phyloP scores from a whole-genome alignment of 2,329 filamentous ascomycete genomes.

The Colletotrichum siamense region DNA sequence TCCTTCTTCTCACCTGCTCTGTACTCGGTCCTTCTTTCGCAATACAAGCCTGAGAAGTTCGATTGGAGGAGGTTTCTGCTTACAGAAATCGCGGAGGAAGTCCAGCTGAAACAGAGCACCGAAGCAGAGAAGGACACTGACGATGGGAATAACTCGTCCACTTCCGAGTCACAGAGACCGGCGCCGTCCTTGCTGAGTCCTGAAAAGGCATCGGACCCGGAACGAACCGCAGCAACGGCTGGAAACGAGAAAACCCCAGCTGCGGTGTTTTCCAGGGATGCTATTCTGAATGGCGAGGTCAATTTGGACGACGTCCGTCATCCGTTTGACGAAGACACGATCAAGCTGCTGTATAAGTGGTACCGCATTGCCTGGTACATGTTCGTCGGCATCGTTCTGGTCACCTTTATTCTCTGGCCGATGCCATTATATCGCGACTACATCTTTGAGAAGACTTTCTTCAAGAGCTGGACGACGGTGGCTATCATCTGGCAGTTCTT shows the following conservation, averaged over 20 bases:
- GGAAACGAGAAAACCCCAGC: neutral
- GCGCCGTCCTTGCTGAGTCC: neutral
- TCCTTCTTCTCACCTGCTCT: neutral
- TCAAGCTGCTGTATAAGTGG: neutral
- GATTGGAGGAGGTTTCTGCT: neutral
- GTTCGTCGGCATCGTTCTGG: neutral
- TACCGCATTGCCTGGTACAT: neutral
- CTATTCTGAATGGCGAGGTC: neutral
- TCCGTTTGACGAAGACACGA: neutral
- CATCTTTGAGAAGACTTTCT: slow-evolving; percentile 54
- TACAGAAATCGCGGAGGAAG: neutral
- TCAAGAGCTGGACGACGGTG: slow-evolving; percentile 54
- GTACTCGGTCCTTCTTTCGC: neutral
- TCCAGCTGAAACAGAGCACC: neutral
- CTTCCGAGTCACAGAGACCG: neutral
- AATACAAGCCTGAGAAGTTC: neutral
- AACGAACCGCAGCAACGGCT: neutral
- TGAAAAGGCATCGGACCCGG: neutral
- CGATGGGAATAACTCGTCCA: neutral
- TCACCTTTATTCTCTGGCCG: slow-evolving; percentile 45
- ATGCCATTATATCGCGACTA: slow-evolving; percentile 61
- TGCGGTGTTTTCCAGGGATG: neutral
- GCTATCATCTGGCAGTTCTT: slow-evolving; percentile 50
- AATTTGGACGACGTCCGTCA: neutral
- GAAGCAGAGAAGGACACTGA: neutral